Evolutionary conservation across 176 grass and related monocot genomes (phyloP).

Genomic region (Paspalum notatum): DNA sequence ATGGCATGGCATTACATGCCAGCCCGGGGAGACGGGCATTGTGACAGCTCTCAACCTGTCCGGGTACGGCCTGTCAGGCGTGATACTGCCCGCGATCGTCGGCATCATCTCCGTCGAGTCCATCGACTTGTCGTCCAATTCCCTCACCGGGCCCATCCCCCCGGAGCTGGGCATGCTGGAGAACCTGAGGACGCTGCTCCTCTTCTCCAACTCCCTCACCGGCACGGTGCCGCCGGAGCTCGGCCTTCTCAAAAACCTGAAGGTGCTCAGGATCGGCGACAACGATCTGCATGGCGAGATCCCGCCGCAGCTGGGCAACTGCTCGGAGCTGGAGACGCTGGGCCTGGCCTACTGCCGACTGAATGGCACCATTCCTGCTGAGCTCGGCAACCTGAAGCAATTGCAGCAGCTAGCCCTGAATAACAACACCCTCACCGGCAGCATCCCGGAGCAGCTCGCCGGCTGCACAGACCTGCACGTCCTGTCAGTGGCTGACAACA

Average conservation of each 20-base stretch:
- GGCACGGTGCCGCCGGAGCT: constrained; percentile 72
- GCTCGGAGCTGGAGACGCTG: constrained; percentile 63
- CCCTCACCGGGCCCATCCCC: constrained; percentile 68
- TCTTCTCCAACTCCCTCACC: constrained; percentile 84
- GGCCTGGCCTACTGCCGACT: constrained; percentile 74
- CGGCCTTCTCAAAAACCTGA: constrained; percentile 71
- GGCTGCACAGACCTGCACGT: constrained; percentile 50
- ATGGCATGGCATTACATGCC: constrained; percentile 74
- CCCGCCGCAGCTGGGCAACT: constrained; percentile 66
- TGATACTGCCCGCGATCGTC: constrained; percentile 59
- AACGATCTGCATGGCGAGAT: constrained; percentile 78
- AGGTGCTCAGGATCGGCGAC: constrained; percentile 73
- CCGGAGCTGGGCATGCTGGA: constrained; percentile 61
- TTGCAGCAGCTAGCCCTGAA: constrained; percentile 61
- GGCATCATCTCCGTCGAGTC: constrained; percentile 57
- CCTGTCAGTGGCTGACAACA: constrained; percentile 63
- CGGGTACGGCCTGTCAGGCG: constrained; percentile 54
- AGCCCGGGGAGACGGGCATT: constrained; percentile 20
- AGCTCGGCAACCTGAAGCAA: constrained; percentile 64
- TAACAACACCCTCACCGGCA: constrained; percentile 70
- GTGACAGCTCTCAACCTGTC: constrained; percentile 81
- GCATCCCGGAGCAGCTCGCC: constrained; percentile 59
- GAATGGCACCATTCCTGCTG: constrained; percentile 59
- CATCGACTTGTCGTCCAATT: constrained; percentile 88
- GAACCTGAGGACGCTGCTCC: constrained; percentile 68